Conservation (phyloP, 352 stramenopile species). For the Phytophthora pseudosyringae region DNA sequence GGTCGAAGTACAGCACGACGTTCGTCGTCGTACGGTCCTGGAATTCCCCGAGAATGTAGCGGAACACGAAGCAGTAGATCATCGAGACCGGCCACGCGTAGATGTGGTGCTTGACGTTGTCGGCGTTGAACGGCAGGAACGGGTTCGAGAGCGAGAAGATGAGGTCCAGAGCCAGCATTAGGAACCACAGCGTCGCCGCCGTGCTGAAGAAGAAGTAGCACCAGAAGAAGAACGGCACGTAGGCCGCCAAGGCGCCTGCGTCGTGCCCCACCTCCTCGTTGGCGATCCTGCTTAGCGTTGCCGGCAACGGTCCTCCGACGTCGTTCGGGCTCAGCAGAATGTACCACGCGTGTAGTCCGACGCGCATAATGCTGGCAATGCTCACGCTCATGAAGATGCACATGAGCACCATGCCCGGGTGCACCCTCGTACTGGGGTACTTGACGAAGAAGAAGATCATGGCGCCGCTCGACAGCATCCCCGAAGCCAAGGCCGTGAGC, state of each 20-base stretch:
- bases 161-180: slow-evolving; percentile 86
- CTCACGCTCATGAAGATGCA: slow-evolving; percentile 79
- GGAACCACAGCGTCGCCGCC: slow-evolving; percentile 80
- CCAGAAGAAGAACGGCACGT: slow-evolving; percentile 86
- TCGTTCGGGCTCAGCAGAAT: slow-evolving; percentile 24
- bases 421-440: slow-evolving; percentile 61
- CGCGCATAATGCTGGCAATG: slow-evolving; percentile 70
- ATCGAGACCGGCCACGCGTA: slow-evolving; percentile 78
- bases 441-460: slow-evolving; percentile 83
- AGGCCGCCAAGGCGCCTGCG: slow-evolving; percentile 41
- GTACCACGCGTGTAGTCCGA: slow-evolving; percentile 67
- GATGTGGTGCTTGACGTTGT: slow-evolving; percentile 87
- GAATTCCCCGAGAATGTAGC: slow-evolving; percentile 55
- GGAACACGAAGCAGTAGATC: slow-evolving; percentile 75
- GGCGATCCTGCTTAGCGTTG: slow-evolving; percentile 68
- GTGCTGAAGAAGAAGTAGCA: slow-evolving; percentile 85
- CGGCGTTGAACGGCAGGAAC: slow-evolving; percentile 87
- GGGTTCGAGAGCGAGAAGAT: slow-evolving; percentile 90
- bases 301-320: slow-evolving; percentile 28
- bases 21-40: slow-evolving; percentile 38
- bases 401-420: slow-evolving; percentile 78
- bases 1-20: slow-evolving; percentile 71
- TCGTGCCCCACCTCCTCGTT: slow-evolving; percentile 56
- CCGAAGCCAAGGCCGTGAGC: slow-evolving; percentile 66
- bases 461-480: slow-evolving; percentile 49